Conservation (phyloP, 495 filamentous ascomycete species). For the Neurospora sp. region DNA sequence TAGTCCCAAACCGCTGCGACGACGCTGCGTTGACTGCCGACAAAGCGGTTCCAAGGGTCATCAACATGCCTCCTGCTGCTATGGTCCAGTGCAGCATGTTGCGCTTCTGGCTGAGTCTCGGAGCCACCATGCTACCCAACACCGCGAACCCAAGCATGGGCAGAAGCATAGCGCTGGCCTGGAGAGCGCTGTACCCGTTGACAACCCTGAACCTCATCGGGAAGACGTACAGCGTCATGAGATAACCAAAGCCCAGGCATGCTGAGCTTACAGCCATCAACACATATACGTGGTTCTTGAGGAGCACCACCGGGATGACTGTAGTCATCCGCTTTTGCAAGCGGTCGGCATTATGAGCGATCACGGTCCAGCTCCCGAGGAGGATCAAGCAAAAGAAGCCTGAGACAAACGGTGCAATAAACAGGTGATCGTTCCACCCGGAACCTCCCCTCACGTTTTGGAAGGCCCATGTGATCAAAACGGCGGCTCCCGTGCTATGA, state of each 20-base stretch:
- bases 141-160: slow-evolving; percentile 43
- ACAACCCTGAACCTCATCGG: slow-evolving; percentile 51
- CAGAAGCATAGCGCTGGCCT: slow-evolving; percentile 49
- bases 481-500: slow-evolving; percentile 36
- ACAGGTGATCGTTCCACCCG: slow-evolving; percentile 29
- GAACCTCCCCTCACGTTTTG: slow-evolving; percentile 39
- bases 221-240: slow-evolving; percentile 45
- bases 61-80: slow-evolving; percentile 18
- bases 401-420: slow-evolving; percentile 34
- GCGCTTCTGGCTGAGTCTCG: slow-evolving; percentile 23
- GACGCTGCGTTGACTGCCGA: background rate
- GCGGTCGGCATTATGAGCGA: slow-evolving; percentile 11
- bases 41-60: slow-evolving; percentile 30
- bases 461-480: slow-evolving; percentile 50
- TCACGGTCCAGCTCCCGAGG: slow-evolving; percentile 30
- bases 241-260: slow-evolving; percentile 46
- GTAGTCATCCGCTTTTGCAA: slow-evolving; percentile 14
- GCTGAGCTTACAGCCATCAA: slow-evolving; percentile 33
- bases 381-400: slow-evolving; percentile 31
- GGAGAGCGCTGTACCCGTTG: slow-evolving; percentile 33
- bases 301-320: slow-evolving; percentile 18
- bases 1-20: background rate
- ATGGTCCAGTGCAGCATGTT: slow-evolving; percentile 28
- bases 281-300: slow-evolving; percentile 20
- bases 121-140: slow-evolving; percentile 35